Percentiles rank a stretch among this genome's conserved stretches.
Conservation (phyloP, 1,284 basidiomycete species). For the Boletus hoseneyae region DNA sequence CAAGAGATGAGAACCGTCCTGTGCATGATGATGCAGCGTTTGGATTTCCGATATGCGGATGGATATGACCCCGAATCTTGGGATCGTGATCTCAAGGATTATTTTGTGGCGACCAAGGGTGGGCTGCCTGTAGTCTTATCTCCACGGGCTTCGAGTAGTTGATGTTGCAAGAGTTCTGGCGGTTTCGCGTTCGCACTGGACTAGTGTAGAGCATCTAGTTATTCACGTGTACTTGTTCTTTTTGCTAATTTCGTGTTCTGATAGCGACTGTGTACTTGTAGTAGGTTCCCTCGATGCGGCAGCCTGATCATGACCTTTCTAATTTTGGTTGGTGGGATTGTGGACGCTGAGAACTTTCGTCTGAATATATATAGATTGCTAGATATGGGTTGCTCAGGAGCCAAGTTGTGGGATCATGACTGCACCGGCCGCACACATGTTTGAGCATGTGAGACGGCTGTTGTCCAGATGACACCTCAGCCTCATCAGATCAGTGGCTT, state of each 20-base stretch:
- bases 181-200: slow-evolving; percentile 14
- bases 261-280: slow-evolving; percentile 24
- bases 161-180: slow-evolving; percentile 14
- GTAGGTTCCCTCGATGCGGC: slow-evolving; percentile 10
- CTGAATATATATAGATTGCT: slow-evolving; percentile 13
- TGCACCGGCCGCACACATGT: not conserved
- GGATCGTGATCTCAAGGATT: slow-evolving; percentile 34
- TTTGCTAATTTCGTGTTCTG: slow-evolving; percentile 4
- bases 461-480: slow-evolving; percentile 1
- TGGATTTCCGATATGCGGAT: slow-evolving; percentile 32
- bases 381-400: slow-evolving; percentile 3
- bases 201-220: slow-evolving; percentile 30
- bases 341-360: slow-evolving; percentile 9
- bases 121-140: slow-evolving; percentile 32
- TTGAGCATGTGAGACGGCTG: not conserved
- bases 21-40: slow-evolving; percentile 32
- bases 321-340: not conserved
- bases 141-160: slow-evolving; percentile 28
- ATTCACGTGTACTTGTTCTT: slow-evolving; percentile 16
- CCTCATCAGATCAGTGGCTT: slow-evolving; percentile 1
- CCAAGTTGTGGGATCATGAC: not conserved
- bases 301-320: slow-evolving; percentile 5
- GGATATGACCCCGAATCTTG: slow-evolving; percentile 31
- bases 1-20: slow-evolving; percentile 35
- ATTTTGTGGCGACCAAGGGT: slow-evolving; percentile 33